These are phyloP conservation scores for Nakaseomyces bracarensis DNA, from an alignment of 1,139 yeast genomes.

Conservation along the genomic window DNA sequence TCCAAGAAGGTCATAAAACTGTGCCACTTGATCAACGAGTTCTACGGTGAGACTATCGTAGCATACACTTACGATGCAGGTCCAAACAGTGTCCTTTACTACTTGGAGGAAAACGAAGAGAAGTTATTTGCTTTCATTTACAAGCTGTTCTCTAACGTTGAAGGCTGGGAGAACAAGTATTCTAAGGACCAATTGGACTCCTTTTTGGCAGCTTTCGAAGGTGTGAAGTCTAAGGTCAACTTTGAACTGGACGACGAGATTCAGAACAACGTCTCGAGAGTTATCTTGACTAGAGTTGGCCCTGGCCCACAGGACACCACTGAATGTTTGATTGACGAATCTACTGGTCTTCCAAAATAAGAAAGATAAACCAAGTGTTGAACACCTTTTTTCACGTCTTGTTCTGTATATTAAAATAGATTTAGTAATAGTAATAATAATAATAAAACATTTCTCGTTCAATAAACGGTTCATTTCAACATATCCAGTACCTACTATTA, in stretches of 20 bases:
- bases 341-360: slow-evolving; percentile 40
- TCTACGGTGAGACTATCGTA: slow-evolving; percentile 60
- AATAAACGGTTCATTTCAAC: too few relatives aligned
- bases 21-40: slow-evolving; percentile 67
- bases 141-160: slow-evolving; percentile 45
- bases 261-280: slow-evolving; percentile 63
- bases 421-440: not conserved
- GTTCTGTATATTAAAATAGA: not conserved
- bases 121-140: slow-evolving; percentile 55
- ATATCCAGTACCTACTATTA: too few relatives aligned
- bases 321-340: slow-evolving; percentile 45
- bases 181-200: slow-evolving; percentile 22
- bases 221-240: slow-evolving; percentile 33
- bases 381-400: too few relatives aligned
- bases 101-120: slow-evolving; percentile 62
- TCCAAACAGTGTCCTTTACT: slow-evolving; percentile 94
- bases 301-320: slow-evolving; percentile 64
- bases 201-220: slow-evolving; percentile 33
- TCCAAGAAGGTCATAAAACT: slow-evolving; percentile 79
- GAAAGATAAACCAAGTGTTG: too few relatives aligned
- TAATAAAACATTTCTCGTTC: too few relatives aligned
- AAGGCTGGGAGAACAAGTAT: slow-evolving; percentile 60
- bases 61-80: slow-evolving; percentile 99
- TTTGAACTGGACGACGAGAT: slow-evolving; percentile 45
- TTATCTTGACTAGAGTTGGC: slow-evolving; percentile 81